phyloP scores from a whole-genome alignment of 169 alveolate species.

The Toxoplasma gondii region DNA sequence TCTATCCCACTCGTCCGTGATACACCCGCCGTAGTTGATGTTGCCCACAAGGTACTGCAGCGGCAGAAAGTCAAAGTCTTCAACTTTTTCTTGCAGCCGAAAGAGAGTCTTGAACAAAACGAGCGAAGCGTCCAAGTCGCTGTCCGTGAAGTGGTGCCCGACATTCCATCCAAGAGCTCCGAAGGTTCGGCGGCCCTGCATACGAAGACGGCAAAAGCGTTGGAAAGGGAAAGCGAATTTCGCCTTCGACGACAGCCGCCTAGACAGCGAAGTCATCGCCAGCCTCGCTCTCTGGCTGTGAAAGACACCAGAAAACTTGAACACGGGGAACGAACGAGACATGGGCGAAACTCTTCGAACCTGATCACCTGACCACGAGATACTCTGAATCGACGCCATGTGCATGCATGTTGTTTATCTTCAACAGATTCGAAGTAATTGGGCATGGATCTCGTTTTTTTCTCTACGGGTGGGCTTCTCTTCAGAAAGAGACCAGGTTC shows the following conservation, averaged over 20 bases:
- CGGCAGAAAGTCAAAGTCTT: conserved; percentile 87
- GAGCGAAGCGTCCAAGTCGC: conserved; percentile 94
- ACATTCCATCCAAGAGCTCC: conserved; percentile 98
- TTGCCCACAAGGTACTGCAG: conserved; percentile 93
- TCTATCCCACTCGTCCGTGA: conserved; percentile 94
- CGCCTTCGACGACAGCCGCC: too few species aligned
- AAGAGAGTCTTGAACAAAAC: conserved; percentile 57
- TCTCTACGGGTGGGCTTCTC: too few species aligned
- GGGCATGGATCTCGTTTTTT: too few species aligned
- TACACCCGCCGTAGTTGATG: conserved; percentile 97
- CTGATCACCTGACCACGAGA: too few species aligned
- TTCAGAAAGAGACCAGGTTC: too few species aligned
- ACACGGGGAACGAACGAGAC: too few species aligned
- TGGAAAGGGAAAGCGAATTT: neutral
- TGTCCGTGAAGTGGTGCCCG: conserved; percentile 93
- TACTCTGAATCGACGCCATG: too few species aligned
- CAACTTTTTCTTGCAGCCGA: conserved; percentile 83
- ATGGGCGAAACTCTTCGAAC: too few species aligned
- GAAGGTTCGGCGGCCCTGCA: conserved; percentile 91
- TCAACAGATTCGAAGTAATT: too few species aligned
- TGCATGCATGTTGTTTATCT: too few species aligned
- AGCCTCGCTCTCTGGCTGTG: too few species aligned
- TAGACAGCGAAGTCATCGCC: too few species aligned
- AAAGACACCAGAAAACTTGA: neutral
- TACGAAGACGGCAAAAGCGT: conserved; percentile 62